These are phyloP conservation scores for Backusella liffmaniae DNA, from an alignment of 192 early-diverging fungal species.

Conservation along the genomic window DNA sequence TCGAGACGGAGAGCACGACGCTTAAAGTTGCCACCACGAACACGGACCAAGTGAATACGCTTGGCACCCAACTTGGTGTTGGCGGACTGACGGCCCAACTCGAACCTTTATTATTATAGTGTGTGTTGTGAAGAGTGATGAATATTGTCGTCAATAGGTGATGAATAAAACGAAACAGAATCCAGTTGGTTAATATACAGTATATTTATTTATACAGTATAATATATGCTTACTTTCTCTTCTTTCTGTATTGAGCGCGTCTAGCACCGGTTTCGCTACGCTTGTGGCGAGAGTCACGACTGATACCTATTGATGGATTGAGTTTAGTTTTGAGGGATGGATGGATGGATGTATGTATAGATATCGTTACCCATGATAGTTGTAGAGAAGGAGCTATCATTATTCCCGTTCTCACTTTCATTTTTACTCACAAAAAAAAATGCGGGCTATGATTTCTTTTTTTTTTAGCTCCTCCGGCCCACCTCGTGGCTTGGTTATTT, in stretches of 20 bases:
- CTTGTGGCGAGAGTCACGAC: slow-evolving; percentile 99
- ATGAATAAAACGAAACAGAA: not conserved
- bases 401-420: not conserved
- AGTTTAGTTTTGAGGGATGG: not conserved
- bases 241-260: slow-evolving; percentile 99
- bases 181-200: too few species aligned
- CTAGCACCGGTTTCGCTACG: slow-evolving; percentile 96
- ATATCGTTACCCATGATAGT: slow-evolving; percentile 19
- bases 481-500: not conserved
- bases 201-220: not conserved
- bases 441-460: not conserved
- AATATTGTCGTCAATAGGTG: not conserved
- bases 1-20: slow-evolving; percentile 98
- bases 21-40: slow-evolving; percentile 99
- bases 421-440: not conserved
- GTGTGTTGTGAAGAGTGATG: not conserved
- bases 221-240: slow-evolving; percentile 78
- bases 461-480: not conserved
- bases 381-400: slow-evolving; percentile 22
- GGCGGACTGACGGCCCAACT: slow-evolving; percentile 97
- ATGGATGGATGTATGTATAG: slow-evolving; percentile 17
- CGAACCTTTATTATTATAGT: slow-evolving; percentile 58
- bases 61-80: slow-evolving; percentile 97
- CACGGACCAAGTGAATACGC: slow-evolving; percentile 94
- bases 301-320: slow-evolving; percentile 76